Evolutionary conservation across 768 basidiomycete species (phyloP).

Genomic region (Ramaria sp.): DNA sequence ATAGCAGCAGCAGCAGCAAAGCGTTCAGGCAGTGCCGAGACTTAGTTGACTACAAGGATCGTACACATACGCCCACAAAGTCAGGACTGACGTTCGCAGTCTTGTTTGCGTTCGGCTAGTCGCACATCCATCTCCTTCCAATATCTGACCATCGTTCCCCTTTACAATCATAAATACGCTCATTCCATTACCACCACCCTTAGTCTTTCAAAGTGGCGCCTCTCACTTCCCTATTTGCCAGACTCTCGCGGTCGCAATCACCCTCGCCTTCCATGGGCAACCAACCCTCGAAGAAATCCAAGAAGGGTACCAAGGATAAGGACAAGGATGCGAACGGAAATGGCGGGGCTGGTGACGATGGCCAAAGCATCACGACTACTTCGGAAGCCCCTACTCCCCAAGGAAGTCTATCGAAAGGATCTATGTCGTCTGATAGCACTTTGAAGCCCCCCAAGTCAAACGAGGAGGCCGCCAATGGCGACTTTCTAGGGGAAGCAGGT

Average conservation of each 20-base stretch:
- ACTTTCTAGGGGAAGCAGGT: not conserved
- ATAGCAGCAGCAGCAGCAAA: no score
- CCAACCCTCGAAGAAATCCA: constrained; percentile 73
- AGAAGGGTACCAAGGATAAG: constrained; percentile 62
- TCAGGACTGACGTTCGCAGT: constrained; percentile 1
- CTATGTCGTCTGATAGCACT: not conserved
- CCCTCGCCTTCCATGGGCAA: constrained; percentile 74
- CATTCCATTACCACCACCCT: constrained; percentile 34
- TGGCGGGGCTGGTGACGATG: constrained; percentile 29
- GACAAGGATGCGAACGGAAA: constrained; percentile 37
- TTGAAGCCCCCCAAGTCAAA: not conserved
- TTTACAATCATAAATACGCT: not conserved
- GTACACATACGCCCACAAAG: constrained; percentile 1
- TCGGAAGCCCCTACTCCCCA: constrained; percentile 33
- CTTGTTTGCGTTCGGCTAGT: not conserved
- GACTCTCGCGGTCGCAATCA: constrained; percentile 49
- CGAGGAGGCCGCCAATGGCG: not conserved
- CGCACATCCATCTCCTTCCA: not conserved
- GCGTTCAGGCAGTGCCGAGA: no score
- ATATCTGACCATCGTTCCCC: not conserved
- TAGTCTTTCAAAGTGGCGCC: constrained; percentile 45
- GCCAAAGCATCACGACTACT: constrained; percentile 13
- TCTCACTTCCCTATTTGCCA: constrained; percentile 4
- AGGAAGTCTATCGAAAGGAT: constrained; percentile 20
- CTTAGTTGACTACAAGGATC: not conserved